These are phyloP conservation scores for Fraxinus anomala DNA, from an alignment of 257 asterid genomes.

Conservation along the genomic window DNA sequence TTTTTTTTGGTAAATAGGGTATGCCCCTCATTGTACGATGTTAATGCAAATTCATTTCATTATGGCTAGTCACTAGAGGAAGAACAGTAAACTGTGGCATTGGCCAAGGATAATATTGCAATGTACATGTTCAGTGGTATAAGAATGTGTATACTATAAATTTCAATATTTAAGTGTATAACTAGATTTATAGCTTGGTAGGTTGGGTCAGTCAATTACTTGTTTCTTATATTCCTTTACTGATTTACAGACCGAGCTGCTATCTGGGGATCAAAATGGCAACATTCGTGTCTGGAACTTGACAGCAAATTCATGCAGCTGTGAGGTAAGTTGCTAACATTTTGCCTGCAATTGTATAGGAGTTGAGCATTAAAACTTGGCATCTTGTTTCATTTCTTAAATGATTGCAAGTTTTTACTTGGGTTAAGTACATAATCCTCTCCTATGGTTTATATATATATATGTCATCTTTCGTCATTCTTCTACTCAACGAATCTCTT, in stretches of 20 bases:
- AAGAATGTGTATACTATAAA: not conserved
- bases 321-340: constrained; percentile 62
- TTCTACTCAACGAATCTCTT: constrained; percentile 15
- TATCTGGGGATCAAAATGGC: constrained; percentile 99
- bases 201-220: too few species aligned
- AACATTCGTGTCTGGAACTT: constrained; percentile 98
- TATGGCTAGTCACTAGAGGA: not conserved
- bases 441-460: not conserved
- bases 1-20: not conserved
- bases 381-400: not conserved
- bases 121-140: not conserved
- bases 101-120: not conserved
- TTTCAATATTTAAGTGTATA: too few species aligned
- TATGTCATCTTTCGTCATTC: constrained; percentile 13
- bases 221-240: constrained; percentile 10
- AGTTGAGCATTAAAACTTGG: not conserved
- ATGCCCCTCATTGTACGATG: not conserved
- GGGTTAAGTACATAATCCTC: not conserved
- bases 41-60: not conserved
- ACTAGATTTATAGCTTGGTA: too few species aligned
- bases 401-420: not conserved
- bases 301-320: constrained; percentile 97
- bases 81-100: not conserved
- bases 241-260: constrained; percentile 76
- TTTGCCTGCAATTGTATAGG: not conserved